phyloP scores from a whole-genome alignment of 75 land plant species.

The Adiantum capillusveneris region DNA sequence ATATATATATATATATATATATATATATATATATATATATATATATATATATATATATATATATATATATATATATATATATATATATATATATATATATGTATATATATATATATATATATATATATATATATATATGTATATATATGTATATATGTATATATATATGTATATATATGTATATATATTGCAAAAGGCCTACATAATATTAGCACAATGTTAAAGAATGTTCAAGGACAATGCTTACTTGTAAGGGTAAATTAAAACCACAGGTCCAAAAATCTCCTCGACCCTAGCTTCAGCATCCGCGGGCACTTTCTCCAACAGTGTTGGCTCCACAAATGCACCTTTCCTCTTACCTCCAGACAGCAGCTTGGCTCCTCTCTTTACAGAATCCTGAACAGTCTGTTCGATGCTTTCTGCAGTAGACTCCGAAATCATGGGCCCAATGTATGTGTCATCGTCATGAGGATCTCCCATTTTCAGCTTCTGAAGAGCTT shows the following conservation, averaged over 20 bases:
- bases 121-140: too few relatives aligned
- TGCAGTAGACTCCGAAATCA: constrained; percentile 40
- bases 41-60: too few relatives aligned
- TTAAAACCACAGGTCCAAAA: constrained; percentile 34
- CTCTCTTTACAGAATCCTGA: constrained; percentile 29
- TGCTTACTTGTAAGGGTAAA: constrained; percentile 31
- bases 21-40: too few relatives aligned
- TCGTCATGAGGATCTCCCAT: constrained; percentile 39
- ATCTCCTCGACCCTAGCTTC: constrained; percentile 30
- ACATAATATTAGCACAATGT: background rate
- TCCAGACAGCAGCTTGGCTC: constrained; percentile 26
- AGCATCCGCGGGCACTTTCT: constrained; percentile 36
- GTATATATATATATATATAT: too few relatives aligned
- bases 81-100: too few relatives aligned
- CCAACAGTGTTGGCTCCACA: constrained; percentile 30
- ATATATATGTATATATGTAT: too few relatives aligned
- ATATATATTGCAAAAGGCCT: too few relatives aligned
- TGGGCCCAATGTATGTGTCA: constrained; percentile 34
- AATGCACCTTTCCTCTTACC: constrained; percentile 29
- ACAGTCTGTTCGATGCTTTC: constrained; percentile 19
- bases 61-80: too few relatives aligned
- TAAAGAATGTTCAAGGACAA: too few relatives aligned
- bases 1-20: too few relatives aligned
- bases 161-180: too few relatives aligned
- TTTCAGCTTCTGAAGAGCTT: constrained; percentile 28